Base-by-base conservation (phyloP, 2,329 filamentous ascomycete species). In the Paecilomyces sp. region DNA sequence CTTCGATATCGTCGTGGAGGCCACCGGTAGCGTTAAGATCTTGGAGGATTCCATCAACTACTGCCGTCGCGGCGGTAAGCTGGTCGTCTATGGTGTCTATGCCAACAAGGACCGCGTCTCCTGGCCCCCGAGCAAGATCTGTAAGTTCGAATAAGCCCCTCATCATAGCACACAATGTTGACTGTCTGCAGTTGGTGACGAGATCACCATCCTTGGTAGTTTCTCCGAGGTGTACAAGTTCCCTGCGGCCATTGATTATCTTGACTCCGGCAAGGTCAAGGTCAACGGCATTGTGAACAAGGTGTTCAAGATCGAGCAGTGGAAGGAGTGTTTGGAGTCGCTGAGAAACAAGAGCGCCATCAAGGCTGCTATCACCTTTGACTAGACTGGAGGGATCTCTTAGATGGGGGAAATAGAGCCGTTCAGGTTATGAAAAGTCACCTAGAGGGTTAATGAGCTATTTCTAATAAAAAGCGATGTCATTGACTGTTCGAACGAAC, bases 221-320 rank as follows among this genome's bases (percentile, higher is more conserved):
- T 91, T 90, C 77, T 89, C 85, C 55, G 87, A 90, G 74, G 88
- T 86, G 25, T 88, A 86, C 76, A 89, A 88, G 81, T 88, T 89
- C 80, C 86, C 81, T 18, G 79, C 81, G 55, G 81, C 81, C 53
- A 81, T 83, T 62, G 79, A 81, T 66, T 83, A 83, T 63, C 74
- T 81, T 55, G 76, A 78, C 64, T 72, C 70, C 2, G 75, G 73
- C 54, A 76, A 77, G 66, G 70, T 78, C 52, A 74, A 72, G 63
- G 74, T 88, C 56, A 77, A 82, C 57, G 87, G 88, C 3, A 89
- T 91, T 58, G 87, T 89, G 64, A 89, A 89, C 76, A 89, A 89
- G 79, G 83, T 81, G 5, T 91, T 86, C 77, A 86, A 82, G 75
- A 78, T 90, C n/a, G 87, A 91, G 69, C 82, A 90, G 70, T 90